phyloP scores from a whole-genome alignment of 2,329 filamentous ascomycete species.

The Phialocephala subalpina region DNA sequence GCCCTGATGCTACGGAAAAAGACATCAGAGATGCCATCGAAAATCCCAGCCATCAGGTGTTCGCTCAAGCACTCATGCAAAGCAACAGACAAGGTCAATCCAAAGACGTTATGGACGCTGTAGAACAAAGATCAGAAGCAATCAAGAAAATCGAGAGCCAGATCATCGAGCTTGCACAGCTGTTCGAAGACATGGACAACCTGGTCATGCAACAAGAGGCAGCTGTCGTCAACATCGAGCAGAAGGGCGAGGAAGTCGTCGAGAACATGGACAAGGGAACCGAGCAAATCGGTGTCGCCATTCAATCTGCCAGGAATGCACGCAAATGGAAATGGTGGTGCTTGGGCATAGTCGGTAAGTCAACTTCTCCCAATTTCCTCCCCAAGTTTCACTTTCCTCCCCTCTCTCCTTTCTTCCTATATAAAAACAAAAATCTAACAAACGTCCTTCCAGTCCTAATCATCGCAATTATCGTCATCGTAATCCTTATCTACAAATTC shows the following conservation, averaged over 20 bases:
- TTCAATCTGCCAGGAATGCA: slow-evolving; percentile 76
- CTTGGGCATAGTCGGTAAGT: slow-evolving; percentile 72
- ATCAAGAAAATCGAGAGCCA: slow-evolving; percentile 93
- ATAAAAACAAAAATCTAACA: slow-evolving; percentile 27
- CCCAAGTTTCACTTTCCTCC: slow-evolving; percentile 12
- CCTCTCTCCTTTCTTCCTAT: slow-evolving; percentile 11
- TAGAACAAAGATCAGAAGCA: slow-evolving; percentile 83
- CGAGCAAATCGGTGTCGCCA: slow-evolving; percentile 81
- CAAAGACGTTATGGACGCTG: slow-evolving; percentile 78
- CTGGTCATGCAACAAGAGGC: slow-evolving; percentile 88
- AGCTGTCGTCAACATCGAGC: slow-evolving; percentile 81
- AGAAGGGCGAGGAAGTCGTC: slow-evolving; percentile 85
- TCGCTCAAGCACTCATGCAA: slow-evolving; percentile 85
- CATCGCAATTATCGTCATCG: slow-evolving; percentile 56
- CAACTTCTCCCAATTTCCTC: slow-evolving; percentile 7
- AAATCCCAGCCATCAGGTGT: slow-evolving; percentile 76
- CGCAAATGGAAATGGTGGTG: slow-evolving; percentile 93
- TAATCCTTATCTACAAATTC: slow-evolving; percentile 57
- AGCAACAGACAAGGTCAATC: slow-evolving; percentile 84
- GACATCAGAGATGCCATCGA: slow-evolving; percentile 83
- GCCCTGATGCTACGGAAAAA: slow-evolving; percentile 78
- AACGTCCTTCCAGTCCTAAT: slow-evolving; percentile 55
- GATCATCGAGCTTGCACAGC: slow-evolving; percentile 84
- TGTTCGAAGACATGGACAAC: slow-evolving; percentile 90
- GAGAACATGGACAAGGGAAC: slow-evolving; percentile 88